Percentiles rank a stretch among this genome's conserved stretches.
phyloP scores from a whole-genome alignment of 2,329 filamentous ascomycete species.

The Aspergillus fischeri region DNA sequence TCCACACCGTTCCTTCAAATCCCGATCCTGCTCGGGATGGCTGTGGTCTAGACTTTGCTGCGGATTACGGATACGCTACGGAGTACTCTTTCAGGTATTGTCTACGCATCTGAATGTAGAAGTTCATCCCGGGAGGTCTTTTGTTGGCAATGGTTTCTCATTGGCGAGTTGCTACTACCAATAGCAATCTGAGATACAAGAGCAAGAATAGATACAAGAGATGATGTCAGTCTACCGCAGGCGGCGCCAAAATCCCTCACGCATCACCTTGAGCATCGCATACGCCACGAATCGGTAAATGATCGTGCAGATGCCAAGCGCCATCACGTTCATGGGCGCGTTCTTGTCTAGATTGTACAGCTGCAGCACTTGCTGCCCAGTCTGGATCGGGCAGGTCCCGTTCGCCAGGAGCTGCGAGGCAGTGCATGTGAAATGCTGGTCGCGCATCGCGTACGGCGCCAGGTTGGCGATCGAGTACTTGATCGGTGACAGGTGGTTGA shows the following conservation, averaged over 20 bases:
- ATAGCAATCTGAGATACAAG: not conserved
- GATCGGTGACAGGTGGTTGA: constrained; percentile 69
- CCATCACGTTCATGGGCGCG: constrained; percentile 58
- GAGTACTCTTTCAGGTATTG: not conserved
- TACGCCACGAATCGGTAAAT: constrained; percentile 58
- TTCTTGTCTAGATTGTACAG: constrained; percentile 64
- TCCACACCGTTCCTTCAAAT: not conserved
- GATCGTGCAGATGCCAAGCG: constrained; percentile 60
- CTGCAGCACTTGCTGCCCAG: constrained; percentile 62
- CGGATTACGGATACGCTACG: not conserved
- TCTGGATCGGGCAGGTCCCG: constrained; percentile 62
- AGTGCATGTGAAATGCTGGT: constrained; percentile 61
- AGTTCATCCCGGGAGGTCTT: not conserved
- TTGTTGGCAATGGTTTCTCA: not conserved
- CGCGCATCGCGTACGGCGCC: constrained; percentile 60
- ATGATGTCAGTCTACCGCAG: constrained; percentile 2
- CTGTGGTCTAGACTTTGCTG: not conserved
- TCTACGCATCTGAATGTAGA: not conserved
- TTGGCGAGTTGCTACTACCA: not conserved
- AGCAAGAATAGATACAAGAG: not conserved
- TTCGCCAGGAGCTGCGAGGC: constrained; percentile 55
- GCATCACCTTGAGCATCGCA: constrained; percentile 28
- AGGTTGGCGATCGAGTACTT: constrained; percentile 67
- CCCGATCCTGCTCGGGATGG: too few species aligned
- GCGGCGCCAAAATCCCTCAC: constrained; percentile 20